Percentiles rank a stretch among this genome's conserved stretches.
Evolutionary conservation across 345 rosid species (phyloP).

Genomic region (Hibiscus mutabilis): DNA sequence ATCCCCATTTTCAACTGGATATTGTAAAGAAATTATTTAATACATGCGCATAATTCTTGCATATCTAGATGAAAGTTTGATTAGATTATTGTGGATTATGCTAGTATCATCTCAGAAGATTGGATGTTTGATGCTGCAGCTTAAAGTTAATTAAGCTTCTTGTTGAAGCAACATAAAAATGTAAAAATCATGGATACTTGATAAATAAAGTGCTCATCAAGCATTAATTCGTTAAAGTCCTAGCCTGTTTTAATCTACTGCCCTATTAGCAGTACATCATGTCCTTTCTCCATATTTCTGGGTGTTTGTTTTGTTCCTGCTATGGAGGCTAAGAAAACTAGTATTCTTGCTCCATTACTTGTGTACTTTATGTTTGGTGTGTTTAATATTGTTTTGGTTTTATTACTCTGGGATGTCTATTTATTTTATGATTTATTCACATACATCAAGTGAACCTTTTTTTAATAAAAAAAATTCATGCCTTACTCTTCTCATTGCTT

Average conservation of each 20-base stretch:
- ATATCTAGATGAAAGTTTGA: neutral
- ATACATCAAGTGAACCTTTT: neutral
- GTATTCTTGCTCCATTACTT: neutral
- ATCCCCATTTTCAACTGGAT: neutral
- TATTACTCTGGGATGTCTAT: neutral
- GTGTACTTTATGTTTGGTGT: neutral
- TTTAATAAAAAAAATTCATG: too few relatives aligned
- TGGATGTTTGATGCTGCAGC: neutral
- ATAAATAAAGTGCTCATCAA: neutral
- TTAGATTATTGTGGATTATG: neutral
- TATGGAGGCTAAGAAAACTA: neutral
- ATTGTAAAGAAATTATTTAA: neutral
- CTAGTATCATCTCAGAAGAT: neutral
- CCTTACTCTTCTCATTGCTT: neutral
- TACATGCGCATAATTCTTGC: neutral
- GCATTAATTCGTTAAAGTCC: neutral
- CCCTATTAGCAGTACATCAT: neutral
- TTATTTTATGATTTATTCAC: neutral
- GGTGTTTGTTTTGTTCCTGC: neutral
- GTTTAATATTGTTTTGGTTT: neutral
- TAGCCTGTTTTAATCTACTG: neutral
- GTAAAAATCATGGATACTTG: neutral
- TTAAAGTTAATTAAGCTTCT: neutral
- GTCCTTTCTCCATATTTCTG: neutral
- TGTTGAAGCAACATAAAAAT: neutral